Base-by-base conservation (phyloP, 1,139 yeast species). In the Kodamaea arcana region DNA sequence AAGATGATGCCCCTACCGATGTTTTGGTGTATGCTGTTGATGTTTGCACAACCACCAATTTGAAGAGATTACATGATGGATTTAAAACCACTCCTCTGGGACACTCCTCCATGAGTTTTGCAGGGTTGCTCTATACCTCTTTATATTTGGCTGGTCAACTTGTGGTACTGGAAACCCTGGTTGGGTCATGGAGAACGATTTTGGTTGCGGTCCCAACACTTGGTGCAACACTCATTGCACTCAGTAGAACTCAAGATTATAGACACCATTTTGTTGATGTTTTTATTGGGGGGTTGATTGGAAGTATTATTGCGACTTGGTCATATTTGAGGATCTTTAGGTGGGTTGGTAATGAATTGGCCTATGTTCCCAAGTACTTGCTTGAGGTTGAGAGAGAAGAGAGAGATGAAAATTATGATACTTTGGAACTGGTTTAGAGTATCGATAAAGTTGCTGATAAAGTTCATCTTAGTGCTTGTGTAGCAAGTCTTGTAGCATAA, bases 41-140 rank as follows among this genome's bases (percentile, higher is more conserved):
- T 42, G 82, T 79, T 1, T 83, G 92, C 48, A 78, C 88, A 1
- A 68, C 78, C 4, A 26, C 66, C 53, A 34, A 69, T 64, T 35
- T 58, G 55, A 39, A 50, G 40, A 26, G 56, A 12, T 60, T 83
- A 27, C 54, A 65, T 42, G 94, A 84, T 47, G 94, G 94, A 0
- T 80, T 78, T 50, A 71, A 87, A 50, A 78, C 87, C 2, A 83
- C 90, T 11, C 94, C 94, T 0, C 80, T 87, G 3, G 92, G 92
- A 2, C 90, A 82, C 46, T 76, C 85, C 3, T 76, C 82, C 42
- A 62, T 77, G 40, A 71, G 81, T 36, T 80, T 77, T 58, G 72
- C 82, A 11, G 92, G 92, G 0, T 62, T 83, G 31, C 76, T 80
- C 3, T 84, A 72, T 52, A 52, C 81, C 23, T 67, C 82, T 7